Conservation (phyloP, 768 basidiomycete species). For the Tulasnella sp. region DNA sequence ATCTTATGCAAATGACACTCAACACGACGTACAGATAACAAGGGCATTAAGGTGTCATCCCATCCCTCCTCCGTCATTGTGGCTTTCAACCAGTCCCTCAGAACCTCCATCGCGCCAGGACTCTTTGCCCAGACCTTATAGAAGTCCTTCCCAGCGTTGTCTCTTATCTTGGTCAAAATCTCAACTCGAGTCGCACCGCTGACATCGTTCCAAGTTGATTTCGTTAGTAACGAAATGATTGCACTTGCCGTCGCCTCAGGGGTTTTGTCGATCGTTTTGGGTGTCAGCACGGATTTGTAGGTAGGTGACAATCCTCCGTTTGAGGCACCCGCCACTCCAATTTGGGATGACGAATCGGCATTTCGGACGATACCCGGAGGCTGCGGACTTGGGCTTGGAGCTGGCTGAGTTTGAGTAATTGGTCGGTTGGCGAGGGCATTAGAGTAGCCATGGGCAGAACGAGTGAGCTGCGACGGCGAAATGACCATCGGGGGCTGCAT, state of each 20-base stretch:
- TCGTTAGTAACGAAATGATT: constrained; percentile 42
- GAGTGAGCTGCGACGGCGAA: not conserved
- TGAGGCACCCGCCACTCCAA: constrained; percentile 33
- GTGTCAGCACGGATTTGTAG: constrained; percentile 35
- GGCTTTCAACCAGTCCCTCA: constrained; percentile 71
- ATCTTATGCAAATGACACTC: not conserved
- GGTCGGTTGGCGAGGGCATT: not conserved
- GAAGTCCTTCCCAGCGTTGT: constrained; percentile 76
- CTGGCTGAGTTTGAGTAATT: not conserved
- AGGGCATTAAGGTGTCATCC: constrained; percentile 72
- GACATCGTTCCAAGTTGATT: constrained; percentile 37
- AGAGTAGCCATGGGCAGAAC: not conserved
- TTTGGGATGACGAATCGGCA: constrained; percentile 33
- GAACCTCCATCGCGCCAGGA: constrained; percentile 57
- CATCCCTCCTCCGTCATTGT: constrained; percentile 41
- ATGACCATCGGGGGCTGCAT: constrained; percentile 6
- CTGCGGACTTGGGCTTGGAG: not conserved
- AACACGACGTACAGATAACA: constrained; percentile 59
- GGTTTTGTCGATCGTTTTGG: constrained; percentile 32
- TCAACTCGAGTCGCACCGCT: constrained; percentile 56
- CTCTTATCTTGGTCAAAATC: constrained; percentile 68
- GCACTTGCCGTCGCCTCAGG: constrained; percentile 51
- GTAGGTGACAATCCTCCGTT: constrained; percentile 19
- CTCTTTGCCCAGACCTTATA: constrained; percentile 81
- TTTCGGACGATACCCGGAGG: not conserved